Evolutionary conservation across 2,329 filamentous ascomycete genomes (phyloP), one percentile per base, ranked within the genome.

Genomic region (Coniochaeta sp.): DNA sequence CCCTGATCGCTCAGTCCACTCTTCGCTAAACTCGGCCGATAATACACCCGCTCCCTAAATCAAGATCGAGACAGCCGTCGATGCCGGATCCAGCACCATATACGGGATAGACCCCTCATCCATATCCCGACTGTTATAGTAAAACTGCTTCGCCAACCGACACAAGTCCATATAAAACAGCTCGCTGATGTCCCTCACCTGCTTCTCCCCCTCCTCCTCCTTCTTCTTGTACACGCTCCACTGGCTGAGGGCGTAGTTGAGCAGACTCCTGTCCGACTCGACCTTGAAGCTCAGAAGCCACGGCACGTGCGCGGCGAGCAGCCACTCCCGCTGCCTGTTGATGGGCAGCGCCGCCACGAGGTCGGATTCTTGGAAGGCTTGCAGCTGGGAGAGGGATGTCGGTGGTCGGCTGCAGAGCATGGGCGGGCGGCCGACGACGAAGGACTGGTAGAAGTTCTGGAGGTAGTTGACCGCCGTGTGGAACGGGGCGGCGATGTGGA

Each of bases 381-480:
- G 55, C 8, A 74, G 65, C 30, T 63, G 53, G 0, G 55, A 55
- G 4, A 70, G 61, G 1, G 52, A 61, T 8, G 47, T 53, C 0
- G 71, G 71, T 4, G 68, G 58, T 1, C 65, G 55, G 4, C 53
- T 51, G 57, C 66, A 72, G 1, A 75, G 61, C 22, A 63, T 62
- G 0, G 70, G 63, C 0, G 73, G 72, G 57, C 75, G 75, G 49
- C 71, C 69, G 40, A 68, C 56, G 5, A 78, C 73, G 56, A 77
- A 77, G 16, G 66, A 61, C 54, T 74, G 68, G 62, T 78, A 78
- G 60, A 74, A 78, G 54, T 72, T 69, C 55, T 78, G 75, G 0
- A 77, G 64, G 57, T 78, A 78, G 60, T 78, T 78, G 55, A 78
- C 68, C 6, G 75, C 69, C 3, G 67, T 76, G 60, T 78, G 74